Evolutionary conservation across 2,329 filamentous ascomycete genomes (phyloP).

Genomic region (Sclerotinia nivalis): DNA sequence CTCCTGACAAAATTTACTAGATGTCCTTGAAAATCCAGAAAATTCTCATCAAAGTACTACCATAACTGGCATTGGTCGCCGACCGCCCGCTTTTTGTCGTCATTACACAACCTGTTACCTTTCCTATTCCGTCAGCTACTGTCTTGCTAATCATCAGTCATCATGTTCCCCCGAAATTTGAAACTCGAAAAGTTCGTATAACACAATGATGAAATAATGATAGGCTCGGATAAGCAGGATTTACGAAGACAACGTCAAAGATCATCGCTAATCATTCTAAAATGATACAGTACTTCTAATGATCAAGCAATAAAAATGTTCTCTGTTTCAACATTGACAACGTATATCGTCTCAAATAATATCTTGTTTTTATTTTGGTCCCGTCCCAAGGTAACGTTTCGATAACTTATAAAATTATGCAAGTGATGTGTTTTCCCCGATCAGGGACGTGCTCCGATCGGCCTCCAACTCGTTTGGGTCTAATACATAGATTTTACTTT

Average conservation of each 20-base stretch:
- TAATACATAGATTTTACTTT: not conserved
- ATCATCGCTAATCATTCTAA: not conserved
- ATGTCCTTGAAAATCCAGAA: not conserved
- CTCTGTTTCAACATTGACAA: not conserved
- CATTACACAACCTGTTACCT: slow-evolving; percentile 10
- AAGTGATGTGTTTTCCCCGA: slow-evolving; percentile 3
- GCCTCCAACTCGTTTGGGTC: slow-evolving; percentile 12
- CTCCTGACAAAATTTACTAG: not conserved
- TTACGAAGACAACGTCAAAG: slow-evolving; percentile 2
- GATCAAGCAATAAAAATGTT: not conserved
- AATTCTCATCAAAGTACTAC: not conserved
- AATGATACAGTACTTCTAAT: not conserved
- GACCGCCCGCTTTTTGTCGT: slow-evolving; percentile 15
- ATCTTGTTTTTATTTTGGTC: not conserved
- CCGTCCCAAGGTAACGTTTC: slow-evolving; percentile 12
- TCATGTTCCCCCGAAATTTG: not conserved
- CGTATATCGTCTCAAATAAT: not conserved
- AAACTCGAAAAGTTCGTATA: not conserved
- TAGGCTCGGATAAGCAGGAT: slow-evolving; percentile 9
- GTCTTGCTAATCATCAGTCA: slow-evolving; percentile 14
- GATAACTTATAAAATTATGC: slow-evolving; percentile 15
- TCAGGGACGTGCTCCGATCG: slow-evolving; percentile 22
- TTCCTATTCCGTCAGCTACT: not conserved
- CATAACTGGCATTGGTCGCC: slow-evolving; percentile 13
- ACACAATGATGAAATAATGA: not conserved